Base-by-base conservation (phyloP, 106 monocot genomes). In the Dendrobium officinale region DNA sequence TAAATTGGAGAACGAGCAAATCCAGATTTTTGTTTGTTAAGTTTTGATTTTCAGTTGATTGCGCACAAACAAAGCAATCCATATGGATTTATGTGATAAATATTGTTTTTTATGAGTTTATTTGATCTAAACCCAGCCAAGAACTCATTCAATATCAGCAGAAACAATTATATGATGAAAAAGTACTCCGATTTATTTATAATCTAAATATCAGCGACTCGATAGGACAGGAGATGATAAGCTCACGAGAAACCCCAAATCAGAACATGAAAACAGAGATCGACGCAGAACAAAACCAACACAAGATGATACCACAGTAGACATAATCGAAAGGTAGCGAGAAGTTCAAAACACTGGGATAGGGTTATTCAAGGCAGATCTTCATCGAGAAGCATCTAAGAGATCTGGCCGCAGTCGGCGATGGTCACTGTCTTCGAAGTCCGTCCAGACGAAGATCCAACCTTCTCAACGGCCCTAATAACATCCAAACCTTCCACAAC, bases 331-430 rank as follows among this genome's bases (percentile, higher is more conserved):
- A 70, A 70, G 70, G 15, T 70, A 37, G 11, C 11, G 13, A 15
- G 33, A 26, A 26, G 5, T 6, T 33, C 0, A 70, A 11, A 37
- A 15, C 16, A 13, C 37, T 10, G 31, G 11, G 68, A 70, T 70
- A 70, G 37, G 4, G 17, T 70, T 70, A 70, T 15, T 70, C 0
- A 70, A 17, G 48, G 22, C 13, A 0, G 16, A 70, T 70, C 29
- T 70, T 37, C 33, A 37, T 5, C 13, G 70, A 70, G 9, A 17
- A 31, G 37, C 33, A 33, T 33, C 37, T 83, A 80, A 80, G 75
- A 79, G 67, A 92, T 85, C 87, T 87, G 85, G 75, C 92, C 92
- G 68, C 92, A 92, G 72, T 92, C 90, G 20, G 84, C 79, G 83
- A 90, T 41, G 68, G 55, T 54, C 49, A 90, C 90, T 5, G 78